Base-by-base conservation (phyloP, 257 asterid species). In the Thymus quinquecostatus region DNA sequence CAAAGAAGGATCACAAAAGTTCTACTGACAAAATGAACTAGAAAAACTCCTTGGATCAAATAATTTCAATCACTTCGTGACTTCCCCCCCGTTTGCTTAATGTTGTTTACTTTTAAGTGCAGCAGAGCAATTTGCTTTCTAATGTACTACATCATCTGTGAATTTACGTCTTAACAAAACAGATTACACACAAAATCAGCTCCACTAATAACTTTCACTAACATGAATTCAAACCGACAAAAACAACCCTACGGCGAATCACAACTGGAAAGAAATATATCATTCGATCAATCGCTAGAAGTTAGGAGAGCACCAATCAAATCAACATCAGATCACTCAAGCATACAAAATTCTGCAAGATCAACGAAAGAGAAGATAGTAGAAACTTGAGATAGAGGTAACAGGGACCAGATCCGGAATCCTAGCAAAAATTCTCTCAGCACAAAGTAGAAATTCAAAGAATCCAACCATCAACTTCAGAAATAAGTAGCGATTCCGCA, bases 381-480 rank as follows among this genome's bases (percentile, higher is more conserved):
- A 38, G 41, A 38, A 38, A 5, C 41, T 38, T 38, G 41, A 38
- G 7, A 3, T 38, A 38, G 55, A 8, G 48, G 33, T 56, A 64
- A 27, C 5, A 27, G 44, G 78, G 69, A 75, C 67, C 86, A 73
- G 88, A 81, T 80, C 84, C 82, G 29, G 36, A 71, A 51, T 62
- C 49, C 54, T 40, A 10, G 41, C 45, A 0, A 29, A 65, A 72
- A 36, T 70, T 38, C 27, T 38, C 49, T 0, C 41, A 73, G 61
- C 48, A 67, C 0, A 62, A 64, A 62, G 27, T n/a, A 44, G 41
- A 75, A 21, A 68, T 64, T 70, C 10, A 60, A 53, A 47, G 64
- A 64, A 27, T 64, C 8, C 27, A 66, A 53, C 61, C 70, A 32
- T 45, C 49, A 72, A 60, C 75, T 55, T 41, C 27, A 61, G 3